These are phyloP conservation scores for Tulasnella calospora DNA, from an alignment of 768 basidiomycete genomes.

Conservation along the genomic window DNA sequence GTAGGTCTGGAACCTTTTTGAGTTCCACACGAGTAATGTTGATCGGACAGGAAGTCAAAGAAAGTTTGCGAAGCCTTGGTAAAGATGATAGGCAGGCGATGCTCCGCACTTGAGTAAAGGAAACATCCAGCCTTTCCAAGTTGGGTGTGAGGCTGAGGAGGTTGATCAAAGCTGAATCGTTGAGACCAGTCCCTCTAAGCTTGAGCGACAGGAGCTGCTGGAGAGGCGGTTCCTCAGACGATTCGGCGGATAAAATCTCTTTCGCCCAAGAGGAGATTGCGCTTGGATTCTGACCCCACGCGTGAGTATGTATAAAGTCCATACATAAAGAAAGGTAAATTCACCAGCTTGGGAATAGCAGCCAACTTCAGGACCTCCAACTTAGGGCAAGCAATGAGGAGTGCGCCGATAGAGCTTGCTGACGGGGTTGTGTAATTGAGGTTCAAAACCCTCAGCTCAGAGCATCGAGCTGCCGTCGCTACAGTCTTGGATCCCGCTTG, in stretches of 20 bases:
- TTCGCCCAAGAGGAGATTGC: slow-evolving; percentile 15
- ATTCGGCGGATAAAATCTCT: not conserved
- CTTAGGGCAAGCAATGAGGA: slow-evolving; percentile 42
- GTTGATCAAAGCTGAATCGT: slow-evolving; percentile 46
- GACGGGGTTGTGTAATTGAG: slow-evolving; percentile 57
- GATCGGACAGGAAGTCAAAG: slow-evolving; percentile 52
- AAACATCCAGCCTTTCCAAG: slow-evolving; percentile 54
- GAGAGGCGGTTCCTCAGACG: slow-evolving; percentile 33
- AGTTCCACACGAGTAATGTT: slow-evolving; percentile 41
- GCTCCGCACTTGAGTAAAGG: slow-evolving; percentile 55
- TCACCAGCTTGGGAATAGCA: slow-evolving; percentile 57
- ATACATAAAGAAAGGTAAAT: slow-evolving; percentile 28
- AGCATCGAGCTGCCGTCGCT: slow-evolving; percentile 43
- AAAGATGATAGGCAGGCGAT: slow-evolving; percentile 27
- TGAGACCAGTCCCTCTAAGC: slow-evolving; percentile 50
- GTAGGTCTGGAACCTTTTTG: slow-evolving; percentile 39
- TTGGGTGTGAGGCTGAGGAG: slow-evolving; percentile 48
- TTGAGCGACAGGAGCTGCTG: slow-evolving; percentile 51
- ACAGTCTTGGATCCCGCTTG: slow-evolving; percentile 52
- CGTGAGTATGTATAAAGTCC: not conserved
- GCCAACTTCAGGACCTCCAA: slow-evolving; percentile 59
- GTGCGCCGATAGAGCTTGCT: slow-evolving; percentile 45
- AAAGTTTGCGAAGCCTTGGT: slow-evolving; percentile 51
- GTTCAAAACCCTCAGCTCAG: slow-evolving; percentile 47
- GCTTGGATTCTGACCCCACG: slow-evolving; percentile 2